Evolutionary conservation across 148 eudicot species (phyloP).

Genomic region (Pouteria glomerata): DNA sequence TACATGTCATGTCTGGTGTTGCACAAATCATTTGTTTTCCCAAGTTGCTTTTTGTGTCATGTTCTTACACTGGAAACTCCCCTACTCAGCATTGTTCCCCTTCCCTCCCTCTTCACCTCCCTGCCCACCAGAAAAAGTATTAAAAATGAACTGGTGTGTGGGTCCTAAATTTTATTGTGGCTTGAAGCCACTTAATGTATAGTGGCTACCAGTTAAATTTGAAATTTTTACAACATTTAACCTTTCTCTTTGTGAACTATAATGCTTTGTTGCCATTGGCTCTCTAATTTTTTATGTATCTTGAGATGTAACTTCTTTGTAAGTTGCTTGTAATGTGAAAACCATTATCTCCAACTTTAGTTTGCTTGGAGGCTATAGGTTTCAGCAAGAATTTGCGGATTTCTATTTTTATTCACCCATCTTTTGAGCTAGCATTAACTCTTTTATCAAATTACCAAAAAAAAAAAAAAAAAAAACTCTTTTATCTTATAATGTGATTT

Average conservation of each 20-base stretch:
- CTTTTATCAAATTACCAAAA: too few species aligned
- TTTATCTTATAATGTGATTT: not conserved
- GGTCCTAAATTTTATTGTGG: not conserved
- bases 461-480: too few species aligned
- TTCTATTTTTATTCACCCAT: not conserved
- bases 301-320: not conserved
- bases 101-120: too few species aligned
- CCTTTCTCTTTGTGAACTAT: not conserved
- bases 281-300: not conserved
- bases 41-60: too few species aligned
- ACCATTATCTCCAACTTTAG: too few species aligned
- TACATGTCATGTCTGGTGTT: not conserved
- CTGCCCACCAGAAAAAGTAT: too few species aligned
- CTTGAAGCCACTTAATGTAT: not conserved
- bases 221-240: not conserved
- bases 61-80: too few species aligned
- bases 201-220: not conserved
- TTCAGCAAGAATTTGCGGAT: not conserved
- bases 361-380: not conserved
- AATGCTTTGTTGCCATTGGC: not conserved
- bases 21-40: too few species aligned
- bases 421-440: too few species aligned
- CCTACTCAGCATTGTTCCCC: too few species aligned
- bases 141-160: not conserved
- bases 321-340: too few species aligned